Evolutionary conservation across 176 grass and related monocot genomes (phyloP), one percentile per base, ranked within the genome.

Genomic region (Stipa capillata): DNA sequence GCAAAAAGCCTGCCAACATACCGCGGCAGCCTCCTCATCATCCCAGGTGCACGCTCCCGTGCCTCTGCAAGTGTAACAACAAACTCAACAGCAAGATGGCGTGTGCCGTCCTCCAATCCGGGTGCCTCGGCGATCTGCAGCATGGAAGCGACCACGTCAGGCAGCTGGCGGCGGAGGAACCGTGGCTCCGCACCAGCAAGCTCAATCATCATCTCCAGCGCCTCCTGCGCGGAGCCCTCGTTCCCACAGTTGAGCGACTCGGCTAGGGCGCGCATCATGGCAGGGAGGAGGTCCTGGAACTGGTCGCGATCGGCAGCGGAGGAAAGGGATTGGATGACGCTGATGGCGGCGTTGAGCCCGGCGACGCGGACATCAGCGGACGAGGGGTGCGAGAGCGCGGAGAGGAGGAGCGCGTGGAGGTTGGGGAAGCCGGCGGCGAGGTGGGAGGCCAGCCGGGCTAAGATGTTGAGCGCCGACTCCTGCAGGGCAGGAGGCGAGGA

Each of bases 171-270:
- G 25, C 96, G 96, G 9, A 98, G 87, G 84, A 98, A 98, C 0
- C 88, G 82, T 0, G 96, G 96, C 56, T 98, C 92, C 0, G 92
- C 62, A 2, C 92, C 92, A 0, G 92, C 96, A 24, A 98, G 90
- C 66, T 98, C 96, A 2, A 98, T 83, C 74, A 98, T 93, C 85
- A 98, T 89, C 87, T 98, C 96, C 1, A 98, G 85, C 11, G 96
- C 96, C 69, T 94, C 92, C 87, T 94, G 96, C 1, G 96, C 96
- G 3, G 96, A 85, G 39, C 89, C 92, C 65, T 98, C 96, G n/a
- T 98, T 91, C 33, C 92, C 88, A 23, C 87, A 94, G 78, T 98
- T 98, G 67, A 98, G 87, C 2, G 90, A 92, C 59, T 98, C 96
- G 0, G 90, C 91, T 1, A 98, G 92, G 15, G 96, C 89, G 0